Evolutionary conservation across 2,329 filamentous ascomycete species (phyloP), one percentile per base, ranked within the genome.

Genomic region (Monilinia vaccinii-corymbosi): DNA sequence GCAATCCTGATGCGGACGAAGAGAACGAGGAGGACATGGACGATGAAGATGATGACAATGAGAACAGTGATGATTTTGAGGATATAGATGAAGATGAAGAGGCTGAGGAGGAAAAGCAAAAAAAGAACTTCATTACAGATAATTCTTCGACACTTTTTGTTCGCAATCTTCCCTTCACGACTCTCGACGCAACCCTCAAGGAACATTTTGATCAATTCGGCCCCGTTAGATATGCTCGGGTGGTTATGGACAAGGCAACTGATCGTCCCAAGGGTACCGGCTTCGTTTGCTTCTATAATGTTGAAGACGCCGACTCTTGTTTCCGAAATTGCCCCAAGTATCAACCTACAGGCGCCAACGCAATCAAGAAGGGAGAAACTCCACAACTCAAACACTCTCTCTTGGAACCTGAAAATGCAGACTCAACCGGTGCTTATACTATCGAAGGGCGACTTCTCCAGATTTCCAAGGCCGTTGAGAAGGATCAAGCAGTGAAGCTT

Each of bases 111-210:
- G 70, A 68, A 5, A 70, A 71, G 40, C 66, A 67, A n/a, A 61
- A 73, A 61, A 68, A 71, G 62, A 69, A 74, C 50, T 68, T 72
- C 62, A 75, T 72, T 31, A 81, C 78, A 18, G 83, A 88, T 71
- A 89, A 90, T 68, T 84, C 83, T 2, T 84, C 84, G 40, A 97
- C 92, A 0, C 75, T 97, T 16, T 99, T 99, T 75, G 82, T 99
- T 68, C 90, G 94, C 66, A 99, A 99, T 71, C 78, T 99, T 14
- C 93, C 95, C 0, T 99, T 96, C 73, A 91, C 88, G 2, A 86
- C 85, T 47, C 88, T 88, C 21, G 92, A 99, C 68, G 87, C 91
- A 56, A 81, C 84, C 52, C 82, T 99, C 48, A 88, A 92, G 71
- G 80, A 86, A 55, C 93, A 97, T 72, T 99, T 99, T 70, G 78